Percentiles rank a stretch among this genome's conserved stretches.
Evolutionary conservation across 305 asterid genomes (phyloP).

Genomic region (Solanum hybrid): DNA sequence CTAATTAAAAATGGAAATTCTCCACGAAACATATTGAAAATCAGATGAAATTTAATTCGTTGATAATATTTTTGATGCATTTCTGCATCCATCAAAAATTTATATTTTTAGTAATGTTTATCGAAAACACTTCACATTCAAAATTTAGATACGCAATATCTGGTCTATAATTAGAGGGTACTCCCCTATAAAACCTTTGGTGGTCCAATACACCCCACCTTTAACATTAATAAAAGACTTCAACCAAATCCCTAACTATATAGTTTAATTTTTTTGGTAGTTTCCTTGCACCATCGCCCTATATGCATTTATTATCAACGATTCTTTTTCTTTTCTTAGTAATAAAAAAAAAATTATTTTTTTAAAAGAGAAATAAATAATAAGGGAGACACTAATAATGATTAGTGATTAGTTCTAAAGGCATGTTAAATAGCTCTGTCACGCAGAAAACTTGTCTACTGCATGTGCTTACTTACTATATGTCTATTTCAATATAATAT

Average conservation of each 20-base stretch:
- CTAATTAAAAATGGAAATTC: not conserved
- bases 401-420: constrained; percentile 34
- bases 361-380: not conserved
- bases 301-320: constrained; percentile 5
- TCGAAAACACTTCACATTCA: not conserved
- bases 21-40: not conserved
- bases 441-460: not conserved
- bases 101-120: not conserved
- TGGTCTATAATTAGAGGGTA: not conserved
- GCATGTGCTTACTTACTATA: not conserved
- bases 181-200: not conserved
- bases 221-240: not conserved
- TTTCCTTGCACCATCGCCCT: constrained; percentile 17
- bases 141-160: not conserved
- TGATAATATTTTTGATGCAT: not conserved
- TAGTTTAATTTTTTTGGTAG: constrained; percentile 8
- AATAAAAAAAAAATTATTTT: not conserved
- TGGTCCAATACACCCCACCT: constrained; percentile 12
- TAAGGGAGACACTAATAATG: constrained; percentile 40
- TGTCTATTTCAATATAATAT: not conserved
- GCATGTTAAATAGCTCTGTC: constrained; percentile 27
- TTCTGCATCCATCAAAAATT: not conserved
- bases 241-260: not conserved
- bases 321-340: not conserved
- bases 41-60: not conserved